Percentiles rank a stretch among this genome's conserved stretches.
Evolutionary conservation across 2,329 filamentous ascomycete species (phyloP).

Genomic region (Simplicillium aogashimaense): DNA sequence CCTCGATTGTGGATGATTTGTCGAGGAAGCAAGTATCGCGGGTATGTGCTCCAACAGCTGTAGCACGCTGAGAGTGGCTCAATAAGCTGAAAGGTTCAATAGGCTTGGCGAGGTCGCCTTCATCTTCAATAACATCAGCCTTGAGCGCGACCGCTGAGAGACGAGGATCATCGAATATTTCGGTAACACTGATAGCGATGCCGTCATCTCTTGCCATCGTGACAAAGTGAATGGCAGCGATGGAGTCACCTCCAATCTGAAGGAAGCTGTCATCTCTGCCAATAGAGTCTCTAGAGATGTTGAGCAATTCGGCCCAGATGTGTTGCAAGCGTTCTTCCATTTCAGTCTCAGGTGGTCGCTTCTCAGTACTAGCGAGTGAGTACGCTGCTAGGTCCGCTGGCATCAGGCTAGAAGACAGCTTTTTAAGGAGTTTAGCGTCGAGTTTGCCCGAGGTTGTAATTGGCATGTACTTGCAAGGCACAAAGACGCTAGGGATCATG

Average conservation of each 20-base stretch:
- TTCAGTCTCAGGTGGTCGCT: too few species aligned
- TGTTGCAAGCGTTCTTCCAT: too few species aligned
- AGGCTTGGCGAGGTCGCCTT: too few species aligned
- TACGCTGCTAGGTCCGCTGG: too few species aligned
- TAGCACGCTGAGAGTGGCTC: too few species aligned
- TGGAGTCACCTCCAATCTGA: constrained; percentile 13
- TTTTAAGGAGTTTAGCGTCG: background rate
- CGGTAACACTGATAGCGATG: constrained; percentile 34
- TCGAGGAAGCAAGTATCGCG: too few species aligned
- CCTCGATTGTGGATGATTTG: constrained; percentile 4
- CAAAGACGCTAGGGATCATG: background rate
- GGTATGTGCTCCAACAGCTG: too few species aligned
- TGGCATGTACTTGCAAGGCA: background rate
- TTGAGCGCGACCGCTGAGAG: background rate
- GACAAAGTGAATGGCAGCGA: constrained; percentile 13
- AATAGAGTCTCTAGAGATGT: constrained; percentile 11
- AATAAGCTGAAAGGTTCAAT: too few species aligned
- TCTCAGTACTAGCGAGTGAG: too few species aligned
- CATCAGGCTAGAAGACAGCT: too few species aligned
- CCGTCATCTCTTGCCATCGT: constrained; percentile 14
- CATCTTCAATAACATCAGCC: too few species aligned
- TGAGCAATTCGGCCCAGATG: constrained; percentile 8
- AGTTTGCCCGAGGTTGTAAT: constrained; percentile 1
- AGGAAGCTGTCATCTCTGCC: constrained; percentile 17
- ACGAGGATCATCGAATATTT: constrained; percentile 29